phyloP scores from a whole-genome alignment of 1,284 basidiomycete genomes.

The Phellopilus nigrolimitatus region DNA sequence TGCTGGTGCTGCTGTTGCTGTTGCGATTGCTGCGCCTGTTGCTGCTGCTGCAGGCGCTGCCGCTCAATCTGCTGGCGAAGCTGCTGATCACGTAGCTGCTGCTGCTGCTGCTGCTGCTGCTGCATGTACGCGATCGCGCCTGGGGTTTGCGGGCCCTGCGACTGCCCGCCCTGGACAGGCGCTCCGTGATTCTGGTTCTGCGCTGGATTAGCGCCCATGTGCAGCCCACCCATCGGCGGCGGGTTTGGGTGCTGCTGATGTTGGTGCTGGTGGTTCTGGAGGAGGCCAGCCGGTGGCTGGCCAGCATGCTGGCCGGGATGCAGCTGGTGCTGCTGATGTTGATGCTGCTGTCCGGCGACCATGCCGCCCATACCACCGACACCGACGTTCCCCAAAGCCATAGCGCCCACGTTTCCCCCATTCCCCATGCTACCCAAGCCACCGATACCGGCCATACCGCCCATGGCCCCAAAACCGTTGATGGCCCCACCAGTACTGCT shows the following conservation, averaged over 20 bases:
- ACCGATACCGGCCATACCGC: conserved; percentile 8
- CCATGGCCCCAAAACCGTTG: conserved; percentile 8
- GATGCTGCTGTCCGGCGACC: not conserved
- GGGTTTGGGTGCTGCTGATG: conserved; percentile 29
- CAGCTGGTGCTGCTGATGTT: not conserved
- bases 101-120: conserved; percentile 29
- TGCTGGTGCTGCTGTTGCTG: conserved; percentile 21
- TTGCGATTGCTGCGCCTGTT: conserved; percentile 18
- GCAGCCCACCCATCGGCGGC: conserved; percentile 31
- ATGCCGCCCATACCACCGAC: conserved; percentile 11
- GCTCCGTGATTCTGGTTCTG: conserved; percentile 2
- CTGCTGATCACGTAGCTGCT: conserved; percentile 29
- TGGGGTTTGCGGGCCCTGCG: conserved; percentile 7
- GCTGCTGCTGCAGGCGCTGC: conserved; percentile 24
- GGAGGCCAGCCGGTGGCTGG: conserved; percentile 33
- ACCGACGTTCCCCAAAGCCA: conserved; percentile 13
- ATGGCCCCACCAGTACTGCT: not conserved
- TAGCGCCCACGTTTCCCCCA: not conserved
- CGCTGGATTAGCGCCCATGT: not conserved
- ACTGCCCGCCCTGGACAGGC: conserved; percentile 4
- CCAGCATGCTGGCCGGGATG: conserved; percentile 34
- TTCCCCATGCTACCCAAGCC: conserved; percentile 3
- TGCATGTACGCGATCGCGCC: conserved; percentile 21
- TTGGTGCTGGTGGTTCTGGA: conserved; percentile 35
- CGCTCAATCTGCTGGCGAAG: conserved; percentile 12